Evolutionary conservation across 2,329 filamentous ascomycete species (phyloP), one percentile per base, ranked within the genome.

Genomic region (Penicillium italicum): DNA sequence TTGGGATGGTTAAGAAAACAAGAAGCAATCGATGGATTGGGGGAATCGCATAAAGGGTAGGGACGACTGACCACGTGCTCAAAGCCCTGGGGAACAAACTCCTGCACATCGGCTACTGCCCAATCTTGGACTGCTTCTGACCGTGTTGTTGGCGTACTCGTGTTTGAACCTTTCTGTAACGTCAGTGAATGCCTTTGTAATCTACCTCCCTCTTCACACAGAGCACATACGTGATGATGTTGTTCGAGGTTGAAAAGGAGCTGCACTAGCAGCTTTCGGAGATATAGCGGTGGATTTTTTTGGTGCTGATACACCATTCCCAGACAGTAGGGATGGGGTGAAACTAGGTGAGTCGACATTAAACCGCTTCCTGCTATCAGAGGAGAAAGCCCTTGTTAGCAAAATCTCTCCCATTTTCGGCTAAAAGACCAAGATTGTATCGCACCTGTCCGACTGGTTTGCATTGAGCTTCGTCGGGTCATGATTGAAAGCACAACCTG

Each of bases 291-390:
- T 87, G 10, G 87, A 82, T 66, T 88, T 88, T 74, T 91, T 91
- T 24, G 69, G 59, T 3, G 65, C 64, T 12, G 69, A 69, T 2
- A 69, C 69, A 34, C 73, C 74, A 50, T 76, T 76, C 31, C 69
- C 66, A 33, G 73, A 68, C 16, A 74, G 56, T 28, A 72, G 50
- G 14, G 83, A 77, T 36, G 93, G 93, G 0, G 91, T 97, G 72
- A 99, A 99, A 45, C 93, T 90, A 12, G 94, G 93, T 9, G 94
- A 97, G 68, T 97, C 94, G 69, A 96, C 94, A 73, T 96, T 99
- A 63, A 99, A 81, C 28, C 88, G 80, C 74, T 91, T 94, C 74
- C 90, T 75, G 62, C 62, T 72, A 55, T 62, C 65, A 52, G 52
- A 49, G 30, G 41, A 30, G 41, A 44, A 11, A 53, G 40, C 31